Evolutionary conservation across 2,329 filamentous ascomycete species (phyloP).

Genomic region (Saccharata proteae): DNA sequence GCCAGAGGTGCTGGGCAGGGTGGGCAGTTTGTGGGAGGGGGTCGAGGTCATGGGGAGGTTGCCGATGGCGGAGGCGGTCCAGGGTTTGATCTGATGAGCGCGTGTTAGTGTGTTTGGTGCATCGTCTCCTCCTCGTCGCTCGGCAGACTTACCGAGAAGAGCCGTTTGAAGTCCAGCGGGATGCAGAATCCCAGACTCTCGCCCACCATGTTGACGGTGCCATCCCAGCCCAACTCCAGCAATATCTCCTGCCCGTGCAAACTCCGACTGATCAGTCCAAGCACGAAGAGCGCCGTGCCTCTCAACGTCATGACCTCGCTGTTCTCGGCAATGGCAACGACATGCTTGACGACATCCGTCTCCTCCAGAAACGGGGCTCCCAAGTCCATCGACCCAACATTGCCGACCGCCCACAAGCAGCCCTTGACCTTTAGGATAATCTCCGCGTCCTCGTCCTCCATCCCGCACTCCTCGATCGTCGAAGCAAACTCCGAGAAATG

Average conservation of each 20-base stretch:
- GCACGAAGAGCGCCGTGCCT: slow-evolving; percentile 91
- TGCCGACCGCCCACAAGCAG: slow-evolving; percentile 93
- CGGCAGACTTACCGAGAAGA: slow-evolving; percentile 56
- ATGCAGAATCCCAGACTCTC: slow-evolving; percentile 80
- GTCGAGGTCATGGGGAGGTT: too few relatives aligned
- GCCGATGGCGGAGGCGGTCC: slow-evolving; percentile 18
- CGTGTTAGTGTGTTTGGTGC: slow-evolving; percentile 5
- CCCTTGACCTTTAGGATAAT: slow-evolving; percentile 89
- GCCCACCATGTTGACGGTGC: slow-evolving; percentile 72
- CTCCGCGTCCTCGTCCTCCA: slow-evolving; percentile 75
- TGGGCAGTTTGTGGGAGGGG: too few relatives aligned
- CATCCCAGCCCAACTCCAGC: slow-evolving; percentile 83
- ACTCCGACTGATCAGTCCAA: slow-evolving; percentile 85
- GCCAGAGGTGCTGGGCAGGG: too few relatives aligned
- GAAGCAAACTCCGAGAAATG: slow-evolving; percentile 90
- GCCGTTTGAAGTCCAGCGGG: slow-evolving; percentile 61
- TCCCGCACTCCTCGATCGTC: slow-evolving; percentile 77
- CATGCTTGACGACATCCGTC: slow-evolving; percentile 74
- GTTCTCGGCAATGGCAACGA: slow-evolving; percentile 76
- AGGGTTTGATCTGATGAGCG: slow-evolving; percentile 29
- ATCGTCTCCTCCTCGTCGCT: neutral
- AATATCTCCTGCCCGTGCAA: slow-evolving; percentile 86
- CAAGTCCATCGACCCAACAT: slow-evolving; percentile 95
- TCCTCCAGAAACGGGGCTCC: slow-evolving; percentile 89
- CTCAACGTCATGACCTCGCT: slow-evolving; percentile 86